Conservation (phyloP, 148 eudicot genomes). For the Vaccinium darrowii region DNA sequence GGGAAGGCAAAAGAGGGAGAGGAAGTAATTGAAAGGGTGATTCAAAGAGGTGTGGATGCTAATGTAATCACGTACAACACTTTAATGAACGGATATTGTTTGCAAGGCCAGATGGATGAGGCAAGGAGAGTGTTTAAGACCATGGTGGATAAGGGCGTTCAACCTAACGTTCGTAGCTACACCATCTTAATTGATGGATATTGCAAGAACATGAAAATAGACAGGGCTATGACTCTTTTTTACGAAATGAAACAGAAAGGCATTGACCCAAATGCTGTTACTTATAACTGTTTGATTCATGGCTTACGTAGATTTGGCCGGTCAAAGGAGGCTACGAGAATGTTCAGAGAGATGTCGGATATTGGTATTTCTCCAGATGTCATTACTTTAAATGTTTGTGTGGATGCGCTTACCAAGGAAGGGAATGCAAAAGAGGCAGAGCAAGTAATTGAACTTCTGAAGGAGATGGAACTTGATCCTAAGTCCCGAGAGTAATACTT, state of each 20-base stretch:
- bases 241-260: too few relatives aligned
- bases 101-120: too few relatives aligned
- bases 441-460: too few relatives aligned
- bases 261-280: background rate
- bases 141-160: too few relatives aligned
- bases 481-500: too few relatives aligned
- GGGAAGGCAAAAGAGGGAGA: background rate
- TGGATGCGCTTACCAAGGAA: slow-evolving; percentile 5
- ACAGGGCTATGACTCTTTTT: too few relatives aligned
- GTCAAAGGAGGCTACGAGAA: background rate
- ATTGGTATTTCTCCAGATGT: background rate
- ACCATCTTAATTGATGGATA: too few relatives aligned
- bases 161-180: too few relatives aligned
- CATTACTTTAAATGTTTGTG: background rate
- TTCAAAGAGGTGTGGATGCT: background rate
- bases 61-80: background rate
- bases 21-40: background rate
- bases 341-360: slow-evolving; percentile 10
- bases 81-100: too few relatives aligned
- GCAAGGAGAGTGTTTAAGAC: too few relatives aligned
- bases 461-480: too few relatives aligned
- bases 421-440: slow-evolving; percentile 8
- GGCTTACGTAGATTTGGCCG: slow-evolving; percentile 1
- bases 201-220: too few relatives aligned
- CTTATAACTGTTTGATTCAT: slow-evolving; percentile 3